Conservation (phyloP, 1,284 basidiomycete species). For the Ustilago curta region DNA sequence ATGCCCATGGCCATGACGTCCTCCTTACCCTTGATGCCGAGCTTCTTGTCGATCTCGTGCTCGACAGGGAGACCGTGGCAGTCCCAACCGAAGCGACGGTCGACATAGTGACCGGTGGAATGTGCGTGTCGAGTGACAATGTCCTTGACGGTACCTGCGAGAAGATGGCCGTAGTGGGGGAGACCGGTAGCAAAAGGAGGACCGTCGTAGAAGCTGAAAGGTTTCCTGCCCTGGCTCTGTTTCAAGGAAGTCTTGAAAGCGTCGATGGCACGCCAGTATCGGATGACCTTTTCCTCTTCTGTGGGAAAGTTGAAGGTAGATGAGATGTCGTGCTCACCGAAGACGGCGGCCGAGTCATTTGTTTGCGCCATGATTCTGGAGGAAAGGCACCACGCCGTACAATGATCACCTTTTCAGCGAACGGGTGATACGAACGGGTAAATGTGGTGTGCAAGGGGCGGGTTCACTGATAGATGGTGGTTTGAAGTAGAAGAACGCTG, state of each 20-base stretch:
- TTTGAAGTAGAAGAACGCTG: background rate
- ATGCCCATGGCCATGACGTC: conserved; percentile 98
- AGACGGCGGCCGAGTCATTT: conserved; percentile 30
- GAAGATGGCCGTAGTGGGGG: conserved; percentile 85
- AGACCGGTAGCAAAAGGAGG: conserved; percentile 97
- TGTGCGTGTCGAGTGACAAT: conserved; percentile 95
- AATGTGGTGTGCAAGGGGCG: background rate
- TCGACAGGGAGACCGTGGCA: conserved; percentile 99
- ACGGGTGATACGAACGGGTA: background rate
- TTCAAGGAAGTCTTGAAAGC: conserved; percentile 95
- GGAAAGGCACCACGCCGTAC: conserved; percentile 4
- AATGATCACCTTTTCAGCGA: conserved; percentile 1
- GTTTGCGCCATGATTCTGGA: conserved; percentile 32
- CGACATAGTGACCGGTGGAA: conserved; percentile 92
- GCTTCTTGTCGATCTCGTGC: conserved; percentile 98
- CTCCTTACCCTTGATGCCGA: conserved; percentile 89
- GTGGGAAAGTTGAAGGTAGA: conserved; percentile 86
- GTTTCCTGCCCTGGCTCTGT: conserved; percentile 87
- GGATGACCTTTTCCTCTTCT: conserved; percentile 91
- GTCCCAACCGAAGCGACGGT: conserved; percentile 98
- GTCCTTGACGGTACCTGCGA: conserved; percentile 90
- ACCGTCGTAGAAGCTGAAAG: conserved; percentile 96
- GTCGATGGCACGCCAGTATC: conserved; percentile 95
- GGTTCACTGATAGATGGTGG: conserved; percentile 1
- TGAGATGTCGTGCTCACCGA: conserved; percentile 64